These are phyloP conservation scores for Scheffersomyces lignosus DNA, from an alignment of 805 yeast genomes.

Conservation along the genomic window DNA sequence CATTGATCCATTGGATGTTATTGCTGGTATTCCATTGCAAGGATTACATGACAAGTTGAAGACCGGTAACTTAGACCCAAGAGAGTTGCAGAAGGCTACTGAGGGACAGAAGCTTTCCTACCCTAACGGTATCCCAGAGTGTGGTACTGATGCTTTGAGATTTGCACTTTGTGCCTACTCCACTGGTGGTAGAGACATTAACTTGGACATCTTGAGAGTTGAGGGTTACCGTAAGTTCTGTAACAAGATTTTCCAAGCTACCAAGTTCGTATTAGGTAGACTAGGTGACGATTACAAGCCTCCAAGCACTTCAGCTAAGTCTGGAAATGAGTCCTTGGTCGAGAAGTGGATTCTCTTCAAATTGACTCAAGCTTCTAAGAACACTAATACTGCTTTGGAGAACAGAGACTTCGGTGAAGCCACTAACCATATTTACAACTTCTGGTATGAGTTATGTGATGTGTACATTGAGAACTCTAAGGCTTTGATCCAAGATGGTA, in stretches of 20 bases:
- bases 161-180: conserved; percentile 98
- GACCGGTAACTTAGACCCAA: conserved; percentile 84
- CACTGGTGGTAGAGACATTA: conserved; percentile 98
- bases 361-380: conserved; percentile 67
- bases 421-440: conserved; percentile 84
- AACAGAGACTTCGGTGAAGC: conserved; percentile 86
- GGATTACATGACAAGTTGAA: conserved; percentile 74
- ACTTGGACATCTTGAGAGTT: conserved; percentile 91
- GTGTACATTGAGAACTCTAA: conserved; percentile 98
- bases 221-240: conserved; percentile 99
- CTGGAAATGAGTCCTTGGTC: conserved; percentile 86
- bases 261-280: conserved; percentile 92
- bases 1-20: conserved; percentile 93
- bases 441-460: conserved; percentile 97
- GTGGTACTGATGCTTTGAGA: conserved; percentile 98
- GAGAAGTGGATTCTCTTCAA: conserved; percentile 96
- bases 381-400: conserved; percentile 67
- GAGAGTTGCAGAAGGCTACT: conserved; percentile 83
- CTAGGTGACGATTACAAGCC: conserved; percentile 88
- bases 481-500: conserved; percentile 87
- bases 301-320: conserved; percentile 58
- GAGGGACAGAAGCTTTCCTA: conserved; percentile 85
- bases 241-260: conserved; percentile 98
- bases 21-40: conserved; percentile 79
- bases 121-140: conserved; percentile 97